Evolutionary conservation across 2,329 filamentous ascomycete genomes (phyloP), one percentile per base, ranked within the genome.

Genomic region (Fusarium sp.): DNA sequence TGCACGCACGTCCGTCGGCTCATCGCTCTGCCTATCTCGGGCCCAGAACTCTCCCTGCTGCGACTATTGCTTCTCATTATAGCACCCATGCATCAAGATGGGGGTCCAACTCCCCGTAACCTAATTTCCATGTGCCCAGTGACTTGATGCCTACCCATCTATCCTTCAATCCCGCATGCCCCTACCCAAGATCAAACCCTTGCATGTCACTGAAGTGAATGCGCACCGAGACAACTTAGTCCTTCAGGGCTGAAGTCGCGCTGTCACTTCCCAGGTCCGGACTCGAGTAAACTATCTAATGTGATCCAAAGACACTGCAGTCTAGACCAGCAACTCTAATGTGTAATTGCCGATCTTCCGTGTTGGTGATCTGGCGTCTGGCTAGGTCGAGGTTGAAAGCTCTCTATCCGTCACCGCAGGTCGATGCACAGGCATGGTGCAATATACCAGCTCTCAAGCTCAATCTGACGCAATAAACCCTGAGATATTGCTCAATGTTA

Each of bases 401-500:
- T 23, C 30, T 51, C 7, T 15, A 47, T 56, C 21, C 30, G 21
- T 28, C 50, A 53, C 58, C 52, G 14, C 28, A 26, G 17, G 24
- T 32, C 36, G 28, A 43, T 39, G 15, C 30, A 43, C 34, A 52
- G 50, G 39, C 50, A 53, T 66, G 63, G 59, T 60, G 64, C 56
- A 64, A 69, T 62, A 23, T 45, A 21, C 51, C 30, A 42, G 40
- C 26, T 42, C 43, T 40, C 46, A 61, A 50, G 48, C 43, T 53
- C 45, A 38, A 32, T 60, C 67, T 73, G 59, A 64, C 70, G 67
- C 70, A 60, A 73, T 67, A 28, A 38, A 62, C 67, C 68, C 48
- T 65, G 62, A 68, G 32, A 53, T 60, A 72, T 73, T 73, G 56
- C 59, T 65, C 64, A 19, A 63, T 72, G 46, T 39, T 58, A 64